Percentiles rank a stretch among this genome's conserved stretches.
These are phyloP conservation scores for Vitellaria paradoxa DNA, from an alignment of 179 eudicot species.

Conservation along the genomic window DNA sequence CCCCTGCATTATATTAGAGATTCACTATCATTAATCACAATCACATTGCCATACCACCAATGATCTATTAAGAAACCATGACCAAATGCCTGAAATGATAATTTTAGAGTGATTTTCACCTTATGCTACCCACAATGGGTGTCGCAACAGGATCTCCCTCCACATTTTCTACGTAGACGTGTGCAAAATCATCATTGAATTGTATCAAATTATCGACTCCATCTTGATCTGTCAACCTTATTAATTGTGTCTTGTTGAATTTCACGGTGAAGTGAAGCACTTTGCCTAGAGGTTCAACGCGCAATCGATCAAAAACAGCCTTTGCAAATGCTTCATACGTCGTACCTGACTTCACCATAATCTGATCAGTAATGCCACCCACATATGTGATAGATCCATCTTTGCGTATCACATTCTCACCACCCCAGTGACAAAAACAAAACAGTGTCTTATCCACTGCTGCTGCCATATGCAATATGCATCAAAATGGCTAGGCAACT, in stretches of 20 bases:
- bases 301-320: constrained; percentile 5
- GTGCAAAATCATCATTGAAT: constrained; percentile 12
- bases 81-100: background rate
- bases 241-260: constrained; percentile 8
- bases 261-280: constrained; percentile 6
- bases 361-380: constrained; percentile 6
- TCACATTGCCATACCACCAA: background rate
- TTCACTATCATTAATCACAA: background rate
- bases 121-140: background rate
- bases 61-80: background rate
- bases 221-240: constrained; percentile 10
- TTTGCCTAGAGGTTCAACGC: constrained; percentile 1
- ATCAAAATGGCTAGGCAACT: background rate
- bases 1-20: background rate
- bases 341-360: background rate
- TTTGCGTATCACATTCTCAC: background rate
- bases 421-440: constrained; percentile 16
- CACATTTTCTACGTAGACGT: constrained; percentile 6
- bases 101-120: background rate
- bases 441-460: constrained; percentile 1
- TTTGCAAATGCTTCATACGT: constrained; percentile 4
- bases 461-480: constrained; percentile 1
- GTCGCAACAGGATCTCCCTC: background rate
- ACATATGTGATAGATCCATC: constrained; percentile 9
- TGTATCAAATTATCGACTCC: constrained; percentile 5